phyloP scores from a whole-genome alignment of 2,329 filamentous ascomycete genomes.

The Nigrospora osmanthi region DNA sequence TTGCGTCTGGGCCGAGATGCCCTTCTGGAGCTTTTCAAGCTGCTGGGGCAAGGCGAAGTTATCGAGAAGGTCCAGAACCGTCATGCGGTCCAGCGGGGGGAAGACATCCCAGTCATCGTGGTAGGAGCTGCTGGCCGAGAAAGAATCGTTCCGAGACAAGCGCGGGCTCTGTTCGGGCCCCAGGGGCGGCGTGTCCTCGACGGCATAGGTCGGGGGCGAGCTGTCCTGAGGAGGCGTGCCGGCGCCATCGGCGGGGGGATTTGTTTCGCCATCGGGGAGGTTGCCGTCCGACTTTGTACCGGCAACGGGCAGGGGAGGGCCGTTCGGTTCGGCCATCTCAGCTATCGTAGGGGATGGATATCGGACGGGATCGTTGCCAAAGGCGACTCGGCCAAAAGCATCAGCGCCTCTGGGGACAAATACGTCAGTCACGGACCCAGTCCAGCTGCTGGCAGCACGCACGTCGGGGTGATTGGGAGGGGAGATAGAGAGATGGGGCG shows the following conservation, averaged over 20 bases:
- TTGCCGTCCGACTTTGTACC: conserved; percentile 26
- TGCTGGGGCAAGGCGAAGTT: conserved; percentile 87
- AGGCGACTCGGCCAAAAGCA: conserved; percentile 30
- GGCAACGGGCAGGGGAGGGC: conserved; percentile 25
- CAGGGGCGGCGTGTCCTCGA: conserved; percentile 43
- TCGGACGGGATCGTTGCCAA: conserved; percentile 26
- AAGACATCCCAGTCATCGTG: conserved; percentile 84
- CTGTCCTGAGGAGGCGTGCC: conserved; percentile 6
- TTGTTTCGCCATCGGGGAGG: conserved; percentile 33
- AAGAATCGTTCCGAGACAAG: conserved; percentile 71
- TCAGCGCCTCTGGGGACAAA: conserved; percentile 31
- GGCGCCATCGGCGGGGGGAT: conserved; percentile 33
- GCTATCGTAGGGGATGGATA: conserved; percentile 25
- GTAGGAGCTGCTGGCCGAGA: conserved; percentile 77
- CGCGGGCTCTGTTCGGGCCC: conserved; percentile 41
- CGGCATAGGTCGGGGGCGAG: conserved; percentile 30
- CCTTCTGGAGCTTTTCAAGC: conserved; percentile 82
- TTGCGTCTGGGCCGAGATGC: conserved; percentile 73
- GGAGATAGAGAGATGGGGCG: too few species aligned
- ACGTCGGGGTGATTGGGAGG: too few species aligned
- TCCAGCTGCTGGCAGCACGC: too few species aligned
- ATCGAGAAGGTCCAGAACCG: conserved; percentile 87
- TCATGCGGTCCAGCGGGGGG: conserved; percentile 81
- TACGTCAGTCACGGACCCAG: conserved; percentile 29
- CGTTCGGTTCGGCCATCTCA: conserved; percentile 33